Evolutionary conservation across 2,329 filamentous ascomycete genomes (phyloP), one percentile per base, ranked within the genome.

Genomic region (Zymoseptoria crescenta): DNA sequence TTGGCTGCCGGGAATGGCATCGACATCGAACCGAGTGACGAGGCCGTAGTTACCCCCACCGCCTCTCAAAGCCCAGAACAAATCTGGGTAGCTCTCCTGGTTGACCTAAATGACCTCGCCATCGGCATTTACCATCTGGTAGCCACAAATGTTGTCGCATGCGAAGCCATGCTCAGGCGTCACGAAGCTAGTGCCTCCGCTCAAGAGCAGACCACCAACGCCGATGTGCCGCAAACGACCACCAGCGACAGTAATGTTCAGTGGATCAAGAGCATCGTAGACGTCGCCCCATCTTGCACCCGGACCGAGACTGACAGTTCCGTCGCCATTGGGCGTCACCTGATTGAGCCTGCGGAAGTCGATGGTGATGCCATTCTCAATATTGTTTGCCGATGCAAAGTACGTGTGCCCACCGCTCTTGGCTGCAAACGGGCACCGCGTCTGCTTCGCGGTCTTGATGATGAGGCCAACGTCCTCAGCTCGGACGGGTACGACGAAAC

Each of bases 271-370:
- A 35, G 48, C 30, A n/a, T 55, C 21, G 35, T 64, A 62, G n/a
- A 62, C 60, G 5, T 64, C 60, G 19, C 58, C 56, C 60, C 62
- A 62, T 1, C 55, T 52, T n/a, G 58, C 62, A 9, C 60, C 62
- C 4, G 62, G 54, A 0, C 78, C 80, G 29, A 82, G 64, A 29
- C 61, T 55, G 35, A 65, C 60, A 28, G 62, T 62, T 5, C 59
- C 59, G 24, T 63, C 56, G 10, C 51, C 52, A 35, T 58, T 55
- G 29, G 62, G 58, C 6, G 55, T 52, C 45, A 64, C 60, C 49
- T 57, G 49, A 30, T 64, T 62, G 56, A 67, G 59, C n/a, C 52
- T 35, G 9, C 50, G 52, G 7, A 70, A 56, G 55, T 67, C 66
- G 24, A 69, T 67, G 1, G 62, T 68, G 20, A 70, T 64, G 20